Evolutionary conservation across 2,329 filamentous ascomycete genomes (phyloP).

Genomic region (Penicillium sp.): DNA sequence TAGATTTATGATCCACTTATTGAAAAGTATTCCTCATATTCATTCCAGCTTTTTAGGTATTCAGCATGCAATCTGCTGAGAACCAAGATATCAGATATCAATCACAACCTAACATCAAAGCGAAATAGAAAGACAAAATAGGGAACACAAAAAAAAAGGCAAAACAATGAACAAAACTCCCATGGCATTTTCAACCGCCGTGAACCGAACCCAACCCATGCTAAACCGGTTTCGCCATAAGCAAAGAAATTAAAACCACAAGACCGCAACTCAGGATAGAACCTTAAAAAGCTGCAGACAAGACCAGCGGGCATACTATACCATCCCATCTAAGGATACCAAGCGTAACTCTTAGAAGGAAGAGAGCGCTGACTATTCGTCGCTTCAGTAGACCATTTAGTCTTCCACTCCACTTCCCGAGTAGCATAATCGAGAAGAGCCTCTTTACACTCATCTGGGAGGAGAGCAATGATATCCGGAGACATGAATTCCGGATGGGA

Average conservation of each 20-base stretch:
- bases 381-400: constrained; percentile 72
- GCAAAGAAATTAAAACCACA: background rate
- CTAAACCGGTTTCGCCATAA: background rate
- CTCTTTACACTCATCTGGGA: constrained; percentile 62
- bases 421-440: constrained; percentile 71
- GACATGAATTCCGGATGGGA: constrained; percentile 41
- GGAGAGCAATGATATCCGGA: constrained; percentile 47
- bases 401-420: constrained; percentile 73
- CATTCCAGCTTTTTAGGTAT: background rate
- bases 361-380: constrained; percentile 51
- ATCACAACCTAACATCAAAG: background rate
- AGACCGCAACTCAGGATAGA: background rate
- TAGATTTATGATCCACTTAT: too few species aligned
- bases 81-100: too few species aligned
- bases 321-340: constrained; percentile 42
- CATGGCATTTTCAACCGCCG: background rate
- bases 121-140: background rate
- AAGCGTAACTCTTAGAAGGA: constrained; percentile 44
- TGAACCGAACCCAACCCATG: background rate
- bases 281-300: background rate
- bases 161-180: background rate
- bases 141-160: background rate
- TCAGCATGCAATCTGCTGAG: too few species aligned
- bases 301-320: too few species aligned
- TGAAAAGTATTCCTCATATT: too few species aligned